Evolutionary conservation across 148 eudicot species (phyloP), one percentile per base, ranked within the genome.

Genomic region (Tetragonia tetragonoides): DNA sequence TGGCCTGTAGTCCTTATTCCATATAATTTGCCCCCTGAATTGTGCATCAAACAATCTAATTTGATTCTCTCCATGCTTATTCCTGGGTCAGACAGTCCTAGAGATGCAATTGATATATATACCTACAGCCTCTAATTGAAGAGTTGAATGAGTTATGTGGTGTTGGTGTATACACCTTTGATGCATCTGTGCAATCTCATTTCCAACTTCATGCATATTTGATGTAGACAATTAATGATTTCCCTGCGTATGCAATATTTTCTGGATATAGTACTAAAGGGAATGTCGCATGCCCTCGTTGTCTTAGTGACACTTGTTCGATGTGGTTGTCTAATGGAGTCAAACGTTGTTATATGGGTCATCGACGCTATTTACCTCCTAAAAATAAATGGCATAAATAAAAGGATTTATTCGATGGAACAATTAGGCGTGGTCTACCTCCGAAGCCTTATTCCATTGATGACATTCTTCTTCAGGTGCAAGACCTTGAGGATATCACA

Each of bases 1-100:
- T 81, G 84, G 81, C 84, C 42, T n/a, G 44, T 77, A 34, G 46
- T 82, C 7, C 37, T 77, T 8, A 61, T 42, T 2, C 63, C 46
- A 15, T 82, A 77, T 59, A 73, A 77, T 23, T 34, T 78, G 14
- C 81, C 78, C 11, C 81, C 75, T 10, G 65, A 76, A 65, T 3
- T 56, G 41, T 77, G 77, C 7, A 76, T 81, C 63, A 81, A 77
- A 66, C 10, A 76, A n/a, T 51, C 76, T 37, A 21, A 42, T 15
- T 65, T 51, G 14, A 76, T 81, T 72, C 37, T 81, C 44, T 34
- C 75, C 10, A 70, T 59, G 57, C 70, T 78, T 54, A 70, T 78
- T 23, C 56, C 53, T 44, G 75, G 75, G 4, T 69, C 75, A 1
- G 15, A 2, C 2, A 28, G 68, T 14, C 75, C 41, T 4, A 46